Conservation (phyloP, 2,329 filamentous ascomycete genomes). For the Magnaporthiopsis incrustans region DNA sequence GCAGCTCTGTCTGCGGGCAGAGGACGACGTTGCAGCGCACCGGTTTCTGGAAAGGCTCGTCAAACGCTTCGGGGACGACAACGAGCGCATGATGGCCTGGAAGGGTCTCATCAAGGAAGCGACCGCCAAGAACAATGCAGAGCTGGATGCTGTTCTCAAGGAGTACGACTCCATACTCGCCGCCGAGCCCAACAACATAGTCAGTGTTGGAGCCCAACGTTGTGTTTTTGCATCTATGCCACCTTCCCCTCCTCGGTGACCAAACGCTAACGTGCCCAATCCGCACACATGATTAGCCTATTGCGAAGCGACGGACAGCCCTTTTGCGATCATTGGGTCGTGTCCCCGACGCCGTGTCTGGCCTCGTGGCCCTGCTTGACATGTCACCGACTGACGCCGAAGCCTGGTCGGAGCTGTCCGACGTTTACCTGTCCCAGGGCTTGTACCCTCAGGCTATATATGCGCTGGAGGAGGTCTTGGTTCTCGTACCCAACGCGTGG, state of each 20-base stretch:
- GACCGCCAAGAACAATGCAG: conserved; percentile 53
- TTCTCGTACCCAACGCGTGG: conserved; percentile 88
- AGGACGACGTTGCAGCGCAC: conserved; percentile 71
- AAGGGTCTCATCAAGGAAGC: conserved; percentile 72
- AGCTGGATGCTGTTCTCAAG: conserved; percentile 61
- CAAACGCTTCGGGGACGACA: conserved; percentile 70
- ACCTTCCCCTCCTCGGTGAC: not conserved
- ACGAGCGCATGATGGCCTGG: conserved; percentile 81
- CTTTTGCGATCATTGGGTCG: conserved; percentile 68
- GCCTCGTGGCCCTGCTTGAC: conserved; percentile 68
- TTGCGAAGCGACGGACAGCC: conserved; percentile 77
- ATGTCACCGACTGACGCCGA: conserved; percentile 85
- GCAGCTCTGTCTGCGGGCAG: conserved; percentile 73
- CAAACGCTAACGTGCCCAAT: not conserved
- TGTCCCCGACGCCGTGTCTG: conserved; percentile 62
- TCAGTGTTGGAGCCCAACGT: conserved; percentile 32
- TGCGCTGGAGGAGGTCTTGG: conserved; percentile 80
- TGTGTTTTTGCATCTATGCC: not conserved
- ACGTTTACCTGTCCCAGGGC: conserved; percentile 75
- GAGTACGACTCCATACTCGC: conserved; percentile 71
- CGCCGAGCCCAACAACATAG: conserved; percentile 56
- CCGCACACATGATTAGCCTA: conserved; percentile 46
- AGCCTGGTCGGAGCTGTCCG: conserved; percentile 84
- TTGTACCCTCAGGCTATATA: conserved; percentile 78
- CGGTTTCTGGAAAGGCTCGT: conserved; percentile 68